Percentiles rank a stretch among this genome's conserved stretches.
Evolutionary conservation across 345 rosid species (phyloP).

Genomic region (Pseudoturritis turrita): DNA sequence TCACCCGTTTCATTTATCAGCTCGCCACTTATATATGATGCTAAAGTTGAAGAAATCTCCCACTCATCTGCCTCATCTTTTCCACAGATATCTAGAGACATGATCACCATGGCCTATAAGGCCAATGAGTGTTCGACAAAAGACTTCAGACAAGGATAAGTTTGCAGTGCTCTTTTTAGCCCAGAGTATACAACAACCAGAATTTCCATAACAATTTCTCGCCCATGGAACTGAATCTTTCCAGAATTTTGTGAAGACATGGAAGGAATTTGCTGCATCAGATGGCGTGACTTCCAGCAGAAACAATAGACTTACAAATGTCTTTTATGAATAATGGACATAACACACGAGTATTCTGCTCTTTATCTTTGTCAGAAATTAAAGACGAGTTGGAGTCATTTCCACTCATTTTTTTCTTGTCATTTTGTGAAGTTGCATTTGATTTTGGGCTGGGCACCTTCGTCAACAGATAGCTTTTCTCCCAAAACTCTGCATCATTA

Average conservation of each 20-base stretch:
- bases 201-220: slow-evolving; percentile 35
- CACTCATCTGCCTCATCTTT: slow-evolving; percentile 37
- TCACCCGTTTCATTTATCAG: slow-evolving; percentile 25
- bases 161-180: slow-evolving; percentile 36
- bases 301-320: slow-evolving; percentile 70
- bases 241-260: slow-evolving; percentile 34
- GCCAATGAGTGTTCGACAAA: slow-evolving; percentile 71
- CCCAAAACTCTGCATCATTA: slow-evolving; percentile 89
- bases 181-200: slow-evolving; percentile 9
- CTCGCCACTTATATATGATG: slow-evolving; percentile 23
- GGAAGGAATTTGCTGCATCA: slow-evolving; percentile 61
- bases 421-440: slow-evolving; percentile 35
- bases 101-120: slow-evolving; percentile 80
- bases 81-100: slow-evolving; percentile 50
- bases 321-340: slow-evolving; percentile 82
- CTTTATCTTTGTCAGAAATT: slow-evolving; percentile 51
- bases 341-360: slow-evolving; percentile 37
- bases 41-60: slow-evolving; percentile 37
- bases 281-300: slow-evolving; percentile 96
- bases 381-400: slow-evolving; percentile 40
- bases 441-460: slow-evolving; percentile 35
- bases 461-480: slow-evolving; percentile 73
- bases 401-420: slow-evolving; percentile 44
- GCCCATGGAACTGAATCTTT: slow-evolving; percentile 27
- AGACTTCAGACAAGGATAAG: slow-evolving; percentile 71